Evolutionary conservation across 305 asterid species (phyloP).

Genomic region (Euphrasia arctica): DNA sequence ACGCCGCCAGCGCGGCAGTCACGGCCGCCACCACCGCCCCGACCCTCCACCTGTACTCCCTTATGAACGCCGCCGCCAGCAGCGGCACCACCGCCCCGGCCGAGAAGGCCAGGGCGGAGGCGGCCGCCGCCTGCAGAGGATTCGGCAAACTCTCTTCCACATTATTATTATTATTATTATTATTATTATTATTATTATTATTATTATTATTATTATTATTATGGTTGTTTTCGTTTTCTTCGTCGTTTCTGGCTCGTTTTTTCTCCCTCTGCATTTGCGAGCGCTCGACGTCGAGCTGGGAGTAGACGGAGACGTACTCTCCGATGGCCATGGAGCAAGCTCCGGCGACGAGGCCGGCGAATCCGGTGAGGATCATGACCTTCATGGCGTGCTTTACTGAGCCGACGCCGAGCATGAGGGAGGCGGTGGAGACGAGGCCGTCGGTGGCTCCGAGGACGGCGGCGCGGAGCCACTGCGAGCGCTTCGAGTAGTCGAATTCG

Average conservation of each 20-base stretch:
- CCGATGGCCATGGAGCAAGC: conserved; percentile 99
- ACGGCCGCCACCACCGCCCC: conserved; percentile 73
- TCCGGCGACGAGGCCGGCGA: conserved; percentile 91
- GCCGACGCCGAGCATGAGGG: conserved; percentile 94
- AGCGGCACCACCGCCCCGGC: conserved; percentile 86
- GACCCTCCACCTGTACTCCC: conserved; percentile 62
- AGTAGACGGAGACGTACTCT: conserved; percentile 83
- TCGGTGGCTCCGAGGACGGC: conserved; percentile 97
- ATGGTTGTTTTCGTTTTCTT: not conserved
- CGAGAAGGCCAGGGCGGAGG: conserved; percentile 80
- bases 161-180: conserved; percentile 1
- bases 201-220: not conserved
- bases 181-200: not conserved
- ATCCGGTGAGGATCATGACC: conserved; percentile 79
- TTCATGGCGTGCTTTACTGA: conserved; percentile 81
- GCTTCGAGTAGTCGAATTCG: conserved; percentile 67
- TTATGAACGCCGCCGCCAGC: conserved; percentile 78
- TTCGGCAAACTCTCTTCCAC: conserved; percentile 48
- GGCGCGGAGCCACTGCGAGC: conserved; percentile 97
- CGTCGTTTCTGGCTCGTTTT: conserved; percentile 22
- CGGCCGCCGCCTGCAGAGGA: conserved; percentile 88
- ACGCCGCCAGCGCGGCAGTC: conserved; percentile 55
- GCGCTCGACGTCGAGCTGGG: conserved; percentile 79
- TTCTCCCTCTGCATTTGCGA: conserved; percentile 61
- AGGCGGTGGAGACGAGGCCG: conserved; percentile 84